Base-by-base conservation (phyloP, 2,329 filamentous ascomycete genomes). In the Plectosphaerella cucumerina region DNA sequence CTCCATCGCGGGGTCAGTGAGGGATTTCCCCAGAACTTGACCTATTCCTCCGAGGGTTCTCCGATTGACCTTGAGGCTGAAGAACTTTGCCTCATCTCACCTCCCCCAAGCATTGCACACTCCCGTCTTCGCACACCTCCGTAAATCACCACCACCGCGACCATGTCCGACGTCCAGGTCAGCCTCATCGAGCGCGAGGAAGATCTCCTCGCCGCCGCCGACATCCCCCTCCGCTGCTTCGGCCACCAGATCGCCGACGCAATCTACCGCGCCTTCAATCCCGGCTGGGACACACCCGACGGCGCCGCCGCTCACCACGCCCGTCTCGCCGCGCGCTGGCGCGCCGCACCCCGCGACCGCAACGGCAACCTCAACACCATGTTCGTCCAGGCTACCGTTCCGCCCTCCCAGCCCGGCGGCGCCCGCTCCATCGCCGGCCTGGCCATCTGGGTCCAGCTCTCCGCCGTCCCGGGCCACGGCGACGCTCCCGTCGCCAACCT, bases 391-490 rank as follows among this genome's bases (percentile, higher is more conserved):
- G 80, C 78, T 2, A 80, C 74, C 0, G 44, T 81, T 1, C 61
- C 70, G 1, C 62, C 65, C 50, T 62, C 66, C 1, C 57, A 69
- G 1, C 58, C 59, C 2, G 6, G 23, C 12, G 20, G 48, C 6
- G 10, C 21, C 20, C 63, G 62, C 39, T 48, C 56, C 9, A 66
- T 81, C n/a, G 80, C 67, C 10, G 81, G 80, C 15, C 53, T 78
- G 23, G 78, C 80, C 3, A 74, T 82, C 50, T 84, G 81, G 81
- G 58, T 67, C 9, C 80, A 84, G 55, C 61, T 68, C 0, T 82
- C 80, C 0, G 62, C 67, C 6, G 70, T 81, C 0, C 65, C 70
- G 2, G 79, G 78, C 12, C 60, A 70, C 46, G 80, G 80, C 12
- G 72, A 76, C 22, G 54, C 52, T 21, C 70, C 65, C 1, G 50